phyloP scores from a whole-genome alignment of 495 filamentous ascomycete species.

The Talaromyces proteolyticus region DNA sequence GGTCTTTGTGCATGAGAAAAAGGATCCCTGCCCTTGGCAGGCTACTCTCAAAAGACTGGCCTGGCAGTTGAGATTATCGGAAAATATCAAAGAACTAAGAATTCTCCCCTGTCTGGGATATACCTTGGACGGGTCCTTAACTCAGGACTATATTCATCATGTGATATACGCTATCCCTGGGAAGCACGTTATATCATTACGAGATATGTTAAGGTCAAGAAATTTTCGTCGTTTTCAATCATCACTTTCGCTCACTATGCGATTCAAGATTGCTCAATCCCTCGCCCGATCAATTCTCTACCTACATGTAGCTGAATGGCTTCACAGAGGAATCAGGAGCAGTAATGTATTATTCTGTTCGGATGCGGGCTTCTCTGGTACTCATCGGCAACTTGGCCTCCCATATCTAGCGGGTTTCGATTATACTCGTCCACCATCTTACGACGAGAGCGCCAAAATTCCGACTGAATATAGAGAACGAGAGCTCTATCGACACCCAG shows the following conservation, averaged over 20 bases:
- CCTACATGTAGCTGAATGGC: slow-evolving; percentile 28
- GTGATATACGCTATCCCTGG: too few relatives aligned
- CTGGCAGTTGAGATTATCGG: too few relatives aligned
- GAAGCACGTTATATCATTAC: not conserved
- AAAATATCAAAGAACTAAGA: too few relatives aligned
- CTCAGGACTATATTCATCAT: too few relatives aligned
- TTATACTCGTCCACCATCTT: slow-evolving; percentile 9
- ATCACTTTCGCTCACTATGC: not conserved
- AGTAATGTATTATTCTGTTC: slow-evolving; percentile 23
- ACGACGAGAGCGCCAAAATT: slow-evolving; percentile 8
- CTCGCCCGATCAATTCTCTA: slow-evolving; percentile 21
- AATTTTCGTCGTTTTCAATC: not conserved
- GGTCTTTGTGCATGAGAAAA: too few relatives aligned
- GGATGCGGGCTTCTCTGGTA: not conserved
- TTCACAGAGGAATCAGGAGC: slow-evolving; percentile 26
- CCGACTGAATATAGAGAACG: slow-evolving; percentile 5
- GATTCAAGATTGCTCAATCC: slow-evolving; percentile 8
- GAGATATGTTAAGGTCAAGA: not conserved
- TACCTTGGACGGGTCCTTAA: too few relatives aligned
- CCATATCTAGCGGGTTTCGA: slow-evolving; percentile 19
- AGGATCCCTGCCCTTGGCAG: too few relatives aligned
- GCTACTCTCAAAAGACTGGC: too few relatives aligned
- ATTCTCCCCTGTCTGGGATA: too few relatives aligned
- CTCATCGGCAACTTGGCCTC: not conserved
- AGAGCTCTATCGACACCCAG: slow-evolving; percentile 20